Conservation (phyloP, 2,329 filamentous ascomycete species). For the Dothiorella sarmentorum region DNA sequence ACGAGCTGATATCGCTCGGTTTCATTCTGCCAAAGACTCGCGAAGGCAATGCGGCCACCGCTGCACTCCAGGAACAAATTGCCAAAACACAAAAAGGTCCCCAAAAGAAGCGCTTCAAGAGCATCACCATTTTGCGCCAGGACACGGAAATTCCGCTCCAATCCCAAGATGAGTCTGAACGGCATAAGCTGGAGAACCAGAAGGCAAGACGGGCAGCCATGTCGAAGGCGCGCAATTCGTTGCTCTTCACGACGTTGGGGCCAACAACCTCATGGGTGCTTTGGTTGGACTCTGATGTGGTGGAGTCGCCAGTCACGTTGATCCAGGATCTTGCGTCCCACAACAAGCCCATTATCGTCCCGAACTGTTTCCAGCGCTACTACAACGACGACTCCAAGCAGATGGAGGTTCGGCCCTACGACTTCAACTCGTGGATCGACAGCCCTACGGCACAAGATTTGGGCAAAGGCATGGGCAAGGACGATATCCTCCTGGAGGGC, state of each 20-base stretch:
- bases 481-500: slow-evolving; percentile 90
- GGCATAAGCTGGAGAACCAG: slow-evolving; percentile 89
- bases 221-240: slow-evolving; percentile 88
- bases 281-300: slow-evolving; percentile 89
- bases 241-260: slow-evolving; percentile 91
- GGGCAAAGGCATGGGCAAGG: slow-evolving; percentile 74
- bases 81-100: slow-evolving; percentile 80
- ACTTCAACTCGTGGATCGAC: slow-evolving; percentile 98
- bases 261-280: slow-evolving; percentile 92
- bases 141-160: slow-evolving; percentile 81
- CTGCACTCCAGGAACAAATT: slow-evolving; percentile 79
- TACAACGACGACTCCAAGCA: slow-evolving; percentile 65
- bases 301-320: slow-evolving; percentile 79
- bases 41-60: slow-evolving; percentile 84
- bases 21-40: slow-evolving; percentile 95
- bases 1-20: slow-evolving; percentile 88
- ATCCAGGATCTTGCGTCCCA: slow-evolving; percentile 89
- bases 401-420: slow-evolving; percentile 78
- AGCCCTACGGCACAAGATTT: slow-evolving; percentile 74
- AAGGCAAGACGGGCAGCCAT: slow-evolving; percentile 83
- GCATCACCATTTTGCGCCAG: slow-evolving; percentile 89
- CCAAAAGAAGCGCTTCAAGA: slow-evolving; percentile 80
- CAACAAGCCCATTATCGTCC: slow-evolving; percentile 86
- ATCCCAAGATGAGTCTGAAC: slow-evolving; percentile 81
- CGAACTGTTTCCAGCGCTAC: slow-evolving; percentile 92